Percentiles rank a stretch among this genome's conserved stretches.
Conservation (phyloP, 108 stramenopile genomes). For the Conticribra guillardii region DNA sequence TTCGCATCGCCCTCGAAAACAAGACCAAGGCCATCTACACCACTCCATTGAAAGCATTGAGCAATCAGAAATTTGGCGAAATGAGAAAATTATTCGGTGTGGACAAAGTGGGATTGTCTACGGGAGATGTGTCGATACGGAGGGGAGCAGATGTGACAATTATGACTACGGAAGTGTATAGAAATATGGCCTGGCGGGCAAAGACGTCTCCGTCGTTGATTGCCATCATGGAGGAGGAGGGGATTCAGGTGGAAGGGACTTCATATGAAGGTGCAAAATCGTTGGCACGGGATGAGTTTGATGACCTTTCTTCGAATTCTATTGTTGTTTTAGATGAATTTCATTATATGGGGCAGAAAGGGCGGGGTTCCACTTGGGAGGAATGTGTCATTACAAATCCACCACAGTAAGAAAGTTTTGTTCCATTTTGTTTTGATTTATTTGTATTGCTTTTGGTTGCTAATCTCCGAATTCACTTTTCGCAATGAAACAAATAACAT, state of each 20-base stretch:
- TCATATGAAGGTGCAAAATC: conserved; percentile 35
- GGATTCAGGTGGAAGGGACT: conserved; percentile 1
- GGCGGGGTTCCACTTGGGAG: conserved; percentile 95
- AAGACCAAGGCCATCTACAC: conserved; percentile 85
- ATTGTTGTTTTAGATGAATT: conserved; percentile 96
- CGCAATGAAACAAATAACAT: too few relatives aligned
- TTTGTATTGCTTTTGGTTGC: background rate
- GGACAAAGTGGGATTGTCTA: conserved; percentile 69
- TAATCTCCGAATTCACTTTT: too few relatives aligned
- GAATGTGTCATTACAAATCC: conserved; percentile 92
- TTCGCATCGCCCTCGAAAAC: conserved; percentile 65
- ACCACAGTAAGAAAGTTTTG: conserved; percentile 16
- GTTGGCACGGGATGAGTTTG: conserved; percentile 11
- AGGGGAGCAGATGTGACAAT: conserved; percentile 83
- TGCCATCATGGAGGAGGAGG: conserved; percentile 11
- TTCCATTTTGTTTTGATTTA: background rate
- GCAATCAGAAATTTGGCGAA: conserved; percentile 94
- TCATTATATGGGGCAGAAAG: conserved; percentile 95
- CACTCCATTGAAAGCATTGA: conserved; percentile 93
- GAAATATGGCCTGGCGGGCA: conserved; percentile 90
- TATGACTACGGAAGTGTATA: conserved; percentile 96
- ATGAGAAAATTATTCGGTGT: conserved; percentile 80
- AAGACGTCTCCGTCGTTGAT: conserved; percentile 19
- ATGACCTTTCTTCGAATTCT: conserved; percentile 70
- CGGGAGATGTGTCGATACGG: conserved; percentile 90